Evolutionary conservation across 2,329 filamentous ascomycete genomes (phyloP).

Genomic region (Chrysoporthe austroafricana): DNA sequence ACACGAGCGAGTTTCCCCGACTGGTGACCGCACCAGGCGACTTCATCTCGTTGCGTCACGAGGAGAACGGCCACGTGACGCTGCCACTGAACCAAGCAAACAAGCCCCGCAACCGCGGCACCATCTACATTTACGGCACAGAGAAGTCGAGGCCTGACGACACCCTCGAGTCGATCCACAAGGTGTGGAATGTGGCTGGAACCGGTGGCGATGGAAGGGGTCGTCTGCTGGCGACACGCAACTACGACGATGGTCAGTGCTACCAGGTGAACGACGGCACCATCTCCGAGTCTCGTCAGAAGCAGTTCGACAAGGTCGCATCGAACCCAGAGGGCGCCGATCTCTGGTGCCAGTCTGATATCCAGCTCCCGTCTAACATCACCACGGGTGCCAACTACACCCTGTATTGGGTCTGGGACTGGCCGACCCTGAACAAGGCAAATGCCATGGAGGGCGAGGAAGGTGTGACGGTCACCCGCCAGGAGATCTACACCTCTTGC

Average conservation of each 20-base stretch:
- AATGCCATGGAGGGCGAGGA: constrained; percentile 36
- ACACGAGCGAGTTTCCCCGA: constrained; percentile 63
- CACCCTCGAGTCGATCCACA: constrained; percentile 57
- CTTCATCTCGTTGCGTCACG: constrained; percentile 67
- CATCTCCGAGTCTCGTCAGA: constrained; percentile 64
- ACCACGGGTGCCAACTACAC: constrained; percentile 70
- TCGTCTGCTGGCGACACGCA: constrained; percentile 72
- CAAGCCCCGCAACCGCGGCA: constrained; percentile 69
- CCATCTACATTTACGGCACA: constrained; percentile 77
- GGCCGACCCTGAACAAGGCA: constrained; percentile 63
- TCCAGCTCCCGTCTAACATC: constrained; percentile 72
- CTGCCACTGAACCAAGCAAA: constrained; percentile 57
- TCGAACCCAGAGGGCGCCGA: constrained; percentile 59
- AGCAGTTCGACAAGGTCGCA: constrained; percentile 53
- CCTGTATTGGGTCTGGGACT: constrained; percentile 97
- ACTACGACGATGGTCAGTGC: constrained; percentile 91
- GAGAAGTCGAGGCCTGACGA: constrained; percentile 56
- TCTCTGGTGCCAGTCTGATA: constrained; percentile 80
- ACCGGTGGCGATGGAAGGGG: constrained; percentile 81
- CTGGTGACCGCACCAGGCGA: constrained; percentile 65
- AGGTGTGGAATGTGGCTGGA: constrained; percentile 78
- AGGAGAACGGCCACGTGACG: constrained; percentile 79
- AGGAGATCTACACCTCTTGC: constrained; percentile 46
- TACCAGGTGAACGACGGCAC: constrained; percentile 71
- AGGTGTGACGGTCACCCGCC: constrained; percentile 39